Conservation (phyloP, 108 stramenopile genomes). For the Fragilariopsis cylindrus region DNA sequence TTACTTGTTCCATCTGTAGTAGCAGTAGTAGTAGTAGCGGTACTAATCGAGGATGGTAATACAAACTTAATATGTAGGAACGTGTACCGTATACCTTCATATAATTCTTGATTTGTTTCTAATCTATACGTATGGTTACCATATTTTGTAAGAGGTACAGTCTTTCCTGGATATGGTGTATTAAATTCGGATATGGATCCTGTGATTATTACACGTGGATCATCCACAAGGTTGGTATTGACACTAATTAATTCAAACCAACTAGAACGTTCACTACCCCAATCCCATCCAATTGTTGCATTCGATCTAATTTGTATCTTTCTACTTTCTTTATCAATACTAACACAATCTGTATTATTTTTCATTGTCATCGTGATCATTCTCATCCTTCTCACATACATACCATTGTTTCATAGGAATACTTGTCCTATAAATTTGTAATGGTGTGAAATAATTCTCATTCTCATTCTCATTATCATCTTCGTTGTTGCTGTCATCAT, state of each 20-base stretch:
- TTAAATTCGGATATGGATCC: slow-evolving; percentile 43
- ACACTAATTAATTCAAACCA: slow-evolving; percentile 39
- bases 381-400: neutral
- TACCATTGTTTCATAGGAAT: neutral
- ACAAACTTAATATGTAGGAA: slow-evolving; percentile 29
- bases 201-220: neutral
- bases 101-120: slow-evolving; percentile 46
- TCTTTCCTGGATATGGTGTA: slow-evolving; percentile 42
- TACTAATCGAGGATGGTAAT: neutral
- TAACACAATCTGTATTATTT: too few species aligned
- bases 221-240: neutral
- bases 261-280: slow-evolving; percentile 45
- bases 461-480: neutral
- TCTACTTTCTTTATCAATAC: neutral
- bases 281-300: slow-evolving; percentile 36
- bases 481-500: neutral
- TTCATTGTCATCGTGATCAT: neutral
- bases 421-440: slow-evolving; percentile 37
- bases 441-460: slow-evolving; percentile 1
- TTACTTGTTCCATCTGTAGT: too few species aligned
- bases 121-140: slow-evolving; percentile 37
- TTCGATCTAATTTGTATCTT: neutral
- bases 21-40: too few species aligned
- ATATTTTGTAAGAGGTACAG: slow-evolving; percentile 19
- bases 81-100: slow-evolving; percentile 46